These are phyloP conservation scores for Blastobotrys parvus DNA, from an alignment of 805 yeast species.

Conservation along the genomic window DNA sequence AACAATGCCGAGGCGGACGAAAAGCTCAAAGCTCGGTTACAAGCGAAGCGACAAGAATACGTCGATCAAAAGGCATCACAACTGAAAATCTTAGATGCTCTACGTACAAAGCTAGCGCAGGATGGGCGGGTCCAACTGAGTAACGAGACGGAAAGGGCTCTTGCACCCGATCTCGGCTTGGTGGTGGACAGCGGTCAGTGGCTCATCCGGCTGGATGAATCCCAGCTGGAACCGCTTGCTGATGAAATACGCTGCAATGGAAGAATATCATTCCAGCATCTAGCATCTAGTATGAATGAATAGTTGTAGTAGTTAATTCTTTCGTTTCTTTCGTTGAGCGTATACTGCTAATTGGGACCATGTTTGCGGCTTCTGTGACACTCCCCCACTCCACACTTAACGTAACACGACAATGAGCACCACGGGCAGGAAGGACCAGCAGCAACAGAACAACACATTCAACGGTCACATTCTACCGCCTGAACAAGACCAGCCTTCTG, in stretches of 20 bases:
- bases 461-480: conserved; percentile 9
- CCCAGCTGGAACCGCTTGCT: not conserved
- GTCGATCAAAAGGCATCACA: conserved; percentile 14
- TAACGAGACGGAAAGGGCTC: conserved; percentile 5
- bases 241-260: not conserved
- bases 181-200: not conserved
- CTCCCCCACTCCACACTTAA: too few relatives aligned
- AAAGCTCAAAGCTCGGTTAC: conserved; percentile 17
- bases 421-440: too few relatives aligned
- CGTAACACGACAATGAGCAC: too few relatives aligned
- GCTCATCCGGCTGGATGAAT: not conserved
- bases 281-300: too few relatives aligned
- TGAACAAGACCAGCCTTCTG: conserved; percentile 16
- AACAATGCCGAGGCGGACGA: conserved; percentile 13
- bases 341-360: too few relatives aligned
- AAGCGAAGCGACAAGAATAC: conserved; percentile 15
- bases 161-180: conserved; percentile 4
- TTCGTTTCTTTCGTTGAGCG: too few relatives aligned
- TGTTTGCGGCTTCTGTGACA: too few relatives aligned
- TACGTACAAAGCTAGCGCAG: conserved; percentile 9
- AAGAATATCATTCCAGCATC: not conserved
- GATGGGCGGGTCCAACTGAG: conserved; percentile 15
- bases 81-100: conserved; percentile 10
- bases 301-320: too few relatives aligned
- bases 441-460: not conserved